phyloP scores from a whole-genome alignment of 1,284 basidiomycete genomes.

The Leccinum pachyderme region DNA sequence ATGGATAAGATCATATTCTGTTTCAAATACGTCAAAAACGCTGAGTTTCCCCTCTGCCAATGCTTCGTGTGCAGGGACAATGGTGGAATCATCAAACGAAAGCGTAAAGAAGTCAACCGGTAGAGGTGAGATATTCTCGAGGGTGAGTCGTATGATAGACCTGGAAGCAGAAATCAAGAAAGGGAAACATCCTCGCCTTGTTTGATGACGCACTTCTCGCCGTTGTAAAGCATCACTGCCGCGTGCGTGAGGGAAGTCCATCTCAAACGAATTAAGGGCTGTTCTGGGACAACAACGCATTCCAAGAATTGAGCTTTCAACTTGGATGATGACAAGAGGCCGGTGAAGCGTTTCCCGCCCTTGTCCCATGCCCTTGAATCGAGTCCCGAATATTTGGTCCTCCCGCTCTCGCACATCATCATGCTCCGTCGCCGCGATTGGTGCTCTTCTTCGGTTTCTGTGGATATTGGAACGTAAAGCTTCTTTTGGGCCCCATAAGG shows the following conservation, averaged over 20 bases:
- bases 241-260: conserved; percentile 88
- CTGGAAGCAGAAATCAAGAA: conserved; percentile 40
- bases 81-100: conserved; percentile 87
- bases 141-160: conserved; percentile 75
- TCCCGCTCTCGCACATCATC: conserved; percentile 60
- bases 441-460: conserved; percentile 68
- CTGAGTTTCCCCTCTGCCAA: conserved; percentile 79
- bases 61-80: conserved; percentile 69
- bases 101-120: conserved; percentile 85
- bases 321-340: conserved; percentile 29
- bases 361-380: conserved; percentile 62
- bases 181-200: background rate
- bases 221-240: conserved; percentile 90
- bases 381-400: conserved; percentile 71
- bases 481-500: conserved; percentile 71
- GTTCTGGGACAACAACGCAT: conserved; percentile 79
- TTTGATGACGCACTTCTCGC: conserved; percentile 68
- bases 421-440: conserved; percentile 55
- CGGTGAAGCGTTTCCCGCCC: conserved; percentile 34
- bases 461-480: conserved; percentile 75
- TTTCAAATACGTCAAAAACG: conserved; percentile 87
- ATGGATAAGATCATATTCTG: conserved; percentile 79
- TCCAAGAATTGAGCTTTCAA: conserved; percentile 57
- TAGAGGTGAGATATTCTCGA: conserved; percentile 84
- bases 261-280: conserved; percentile 83